Conservation (phyloP, 2,329 filamentous ascomycete species). For the Geosmithia morbida region DNA sequence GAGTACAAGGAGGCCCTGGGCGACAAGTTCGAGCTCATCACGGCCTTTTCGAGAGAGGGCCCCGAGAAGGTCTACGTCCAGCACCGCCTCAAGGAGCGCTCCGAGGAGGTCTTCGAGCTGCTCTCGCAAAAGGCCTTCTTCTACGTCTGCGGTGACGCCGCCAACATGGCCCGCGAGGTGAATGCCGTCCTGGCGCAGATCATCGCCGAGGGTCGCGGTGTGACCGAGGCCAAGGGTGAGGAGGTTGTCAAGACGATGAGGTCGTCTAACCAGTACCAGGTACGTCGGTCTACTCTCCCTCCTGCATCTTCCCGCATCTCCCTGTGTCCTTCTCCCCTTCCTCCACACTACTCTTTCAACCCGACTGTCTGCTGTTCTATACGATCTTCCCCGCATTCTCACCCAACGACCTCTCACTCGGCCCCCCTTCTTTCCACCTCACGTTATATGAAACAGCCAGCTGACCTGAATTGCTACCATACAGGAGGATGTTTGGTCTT, state of each 20-base stretch:
- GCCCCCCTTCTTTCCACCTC: too few relatives aligned
- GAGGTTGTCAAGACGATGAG: slow-evolving; percentile 97
- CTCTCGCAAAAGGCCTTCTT: slow-evolving; percentile 82
- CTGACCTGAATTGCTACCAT: background rate
- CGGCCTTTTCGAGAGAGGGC: slow-evolving; percentile 85
- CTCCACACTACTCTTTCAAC: too few relatives aligned
- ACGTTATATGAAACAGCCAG: too few relatives aligned
- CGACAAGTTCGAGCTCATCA: slow-evolving; percentile 80
- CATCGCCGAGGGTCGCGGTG: slow-evolving; percentile 67
- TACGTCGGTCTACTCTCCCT: slow-evolving; percentile 21
- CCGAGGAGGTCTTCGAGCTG: slow-evolving; percentile 75
- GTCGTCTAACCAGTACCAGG: slow-evolving; percentile 90
- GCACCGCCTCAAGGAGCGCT: slow-evolving; percentile 73
- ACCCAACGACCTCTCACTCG: too few relatives aligned
- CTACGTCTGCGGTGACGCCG: slow-evolving; percentile 95
- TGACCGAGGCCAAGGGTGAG: slow-evolving; percentile 78
- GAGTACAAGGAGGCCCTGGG: slow-evolving; percentile 72
- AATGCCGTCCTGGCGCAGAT: slow-evolving; percentile 79
- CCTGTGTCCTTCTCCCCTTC: too few relatives aligned
- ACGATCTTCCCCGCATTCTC: background rate
- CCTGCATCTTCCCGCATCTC: slow-evolving; percentile 10
- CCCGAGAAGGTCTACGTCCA: slow-evolving; percentile 93
- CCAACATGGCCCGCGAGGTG: slow-evolving; percentile 92
- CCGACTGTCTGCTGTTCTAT: too few relatives aligned
- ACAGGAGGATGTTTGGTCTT: background rate